A percentile compares a stretch with the other conserved stretches of the same genome.
Conservation (phyloP, 768 basidiomycete species). For the Lentinula detonsa region DNA sequence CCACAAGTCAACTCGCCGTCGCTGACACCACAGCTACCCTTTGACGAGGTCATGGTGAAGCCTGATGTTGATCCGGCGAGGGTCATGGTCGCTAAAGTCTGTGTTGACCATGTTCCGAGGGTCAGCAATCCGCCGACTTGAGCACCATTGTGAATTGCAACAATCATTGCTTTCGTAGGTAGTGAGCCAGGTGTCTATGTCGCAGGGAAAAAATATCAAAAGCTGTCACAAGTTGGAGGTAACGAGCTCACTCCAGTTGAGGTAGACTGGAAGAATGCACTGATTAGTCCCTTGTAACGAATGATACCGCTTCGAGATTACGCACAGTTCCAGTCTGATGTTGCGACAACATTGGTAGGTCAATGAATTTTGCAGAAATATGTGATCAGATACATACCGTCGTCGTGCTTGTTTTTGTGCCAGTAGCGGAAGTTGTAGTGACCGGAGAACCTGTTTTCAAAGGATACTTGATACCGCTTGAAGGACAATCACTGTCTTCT, state of each 20-base stretch:
- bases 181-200: slow-evolving; percentile 18
- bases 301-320: neutral
- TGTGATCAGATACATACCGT: neutral
- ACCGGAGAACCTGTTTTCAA: slow-evolving; percentile 39
- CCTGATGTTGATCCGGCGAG: slow-evolving; percentile 38
- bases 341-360: neutral
- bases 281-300: neutral
- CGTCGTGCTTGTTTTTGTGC: slow-evolving; percentile 5
- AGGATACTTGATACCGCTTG: slow-evolving; percentile 54
- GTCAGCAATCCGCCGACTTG: slow-evolving; percentile 47
- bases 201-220: neutral
- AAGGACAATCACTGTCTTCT: slow-evolving; percentile 40
- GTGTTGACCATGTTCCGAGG: slow-evolving; percentile 53
- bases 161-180: slow-evolving; percentile 43
- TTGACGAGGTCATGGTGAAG: slow-evolving; percentile 55
- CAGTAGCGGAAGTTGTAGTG: slow-evolving; percentile 20
- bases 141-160: slow-evolving; percentile 29
- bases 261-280: neutral
- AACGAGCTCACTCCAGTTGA: neutral
- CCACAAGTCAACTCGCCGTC: slow-evolving; percentile 43
- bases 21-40: slow-evolving; percentile 50
- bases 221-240: neutral
- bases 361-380: neutral
- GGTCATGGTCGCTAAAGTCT: slow-evolving; percentile 52
- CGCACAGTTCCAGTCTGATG: neutral